Base-by-base conservation (phyloP, 2,329 filamentous ascomycete species). In the Dryadomyces quercivorus region DNA sequence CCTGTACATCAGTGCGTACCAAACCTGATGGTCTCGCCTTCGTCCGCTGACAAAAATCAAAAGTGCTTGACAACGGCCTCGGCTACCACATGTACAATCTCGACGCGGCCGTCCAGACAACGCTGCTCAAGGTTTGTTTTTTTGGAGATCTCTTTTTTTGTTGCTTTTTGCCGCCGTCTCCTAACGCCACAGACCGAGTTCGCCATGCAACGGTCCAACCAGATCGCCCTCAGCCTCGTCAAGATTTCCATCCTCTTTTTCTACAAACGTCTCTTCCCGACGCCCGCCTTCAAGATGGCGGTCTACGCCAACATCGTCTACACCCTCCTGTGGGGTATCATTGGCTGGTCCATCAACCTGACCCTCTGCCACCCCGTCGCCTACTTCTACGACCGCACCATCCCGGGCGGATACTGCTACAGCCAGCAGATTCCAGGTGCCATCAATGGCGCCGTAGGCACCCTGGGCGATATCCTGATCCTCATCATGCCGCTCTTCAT, bases 351-450 rank as follows among this genome's bases (percentile, higher is more conserved):
- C 16, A 61, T 59, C 20, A 61, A 64, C 9, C 60, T 64, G 55
- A 60, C 70, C 42, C 66, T 70, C 50, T 72, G 69, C 57, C 61
- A 55, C n/a, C 69, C 69, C 2, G 61, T 71, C 34, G 61, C 63
- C 9, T 65, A 64, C 50, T 67, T 64, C 49, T 71, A 69, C 68
- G 59, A 69, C 53, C 64, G 58, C 34, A 55, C 59, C 16, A 64
- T 65, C 44, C 61, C 60, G 12, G 51, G 51, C 15, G 64, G 69
- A 15, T 57, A 60, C 6, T 71, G 64, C 54, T 65, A 65, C 22
- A 63, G 66, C 59, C 60, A 64, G 50, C 60, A 62, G 8, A 43
- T 62, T 31, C 63, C 61, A 5, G 68, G 62, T 57, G 59, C 62
- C n/a, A 56, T 62, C 16, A 65, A 65, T 21, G 66, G 67, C 2